phyloP scores from a whole-genome alignment of 495 filamentous ascomycete species.

The Penicillium bialowiezense region DNA sequence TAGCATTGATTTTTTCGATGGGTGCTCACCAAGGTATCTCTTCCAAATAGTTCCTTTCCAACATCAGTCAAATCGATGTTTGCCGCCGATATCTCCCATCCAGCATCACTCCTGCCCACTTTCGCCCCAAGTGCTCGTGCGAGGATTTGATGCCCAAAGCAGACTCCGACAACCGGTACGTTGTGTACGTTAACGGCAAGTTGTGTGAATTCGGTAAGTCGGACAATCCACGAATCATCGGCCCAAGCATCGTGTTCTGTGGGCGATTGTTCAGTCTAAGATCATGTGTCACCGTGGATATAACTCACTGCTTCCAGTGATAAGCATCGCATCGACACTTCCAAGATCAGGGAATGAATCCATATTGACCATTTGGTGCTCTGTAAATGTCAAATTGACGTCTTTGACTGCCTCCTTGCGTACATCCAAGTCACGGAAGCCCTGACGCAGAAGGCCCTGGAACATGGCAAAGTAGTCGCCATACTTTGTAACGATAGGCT shows the following conservation, averaged over 20 bases:
- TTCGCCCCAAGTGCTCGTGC: conserved; percentile 68
- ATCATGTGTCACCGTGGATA: not conserved
- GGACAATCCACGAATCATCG: conserved; percentile 71
- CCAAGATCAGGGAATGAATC: conserved; percentile 60
- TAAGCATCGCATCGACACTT: conserved; percentile 68
- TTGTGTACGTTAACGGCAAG: conserved; percentile 49
- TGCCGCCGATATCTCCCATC: conserved; percentile 78
- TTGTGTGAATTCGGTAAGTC: conserved; percentile 58
- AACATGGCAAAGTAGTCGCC: conserved; percentile 73
- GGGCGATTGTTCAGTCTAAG: not conserved
- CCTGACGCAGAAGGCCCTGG: conserved; percentile 52
- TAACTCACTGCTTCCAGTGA: conserved; percentile 64
- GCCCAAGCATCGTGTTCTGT: conserved; percentile 58
- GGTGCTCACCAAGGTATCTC: conserved; percentile 59
- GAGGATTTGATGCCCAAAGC: conserved; percentile 91
- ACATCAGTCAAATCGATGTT: conserved; percentile 60
- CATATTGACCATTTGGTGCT: conserved; percentile 61
- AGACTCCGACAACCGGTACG: conserved; percentile 72
- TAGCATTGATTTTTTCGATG: not conserved
- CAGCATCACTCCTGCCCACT: conserved; percentile 58
- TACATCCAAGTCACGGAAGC: conserved; percentile 37
- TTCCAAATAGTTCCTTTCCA: conserved; percentile 67
- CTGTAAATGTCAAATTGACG: conserved; percentile 51
- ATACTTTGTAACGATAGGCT: conserved; percentile 53
- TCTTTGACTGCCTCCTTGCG: not conserved